Base-by-base conservation (phyloP, 1,284 basidiomycete species). In the Mycena citricolor region DNA sequence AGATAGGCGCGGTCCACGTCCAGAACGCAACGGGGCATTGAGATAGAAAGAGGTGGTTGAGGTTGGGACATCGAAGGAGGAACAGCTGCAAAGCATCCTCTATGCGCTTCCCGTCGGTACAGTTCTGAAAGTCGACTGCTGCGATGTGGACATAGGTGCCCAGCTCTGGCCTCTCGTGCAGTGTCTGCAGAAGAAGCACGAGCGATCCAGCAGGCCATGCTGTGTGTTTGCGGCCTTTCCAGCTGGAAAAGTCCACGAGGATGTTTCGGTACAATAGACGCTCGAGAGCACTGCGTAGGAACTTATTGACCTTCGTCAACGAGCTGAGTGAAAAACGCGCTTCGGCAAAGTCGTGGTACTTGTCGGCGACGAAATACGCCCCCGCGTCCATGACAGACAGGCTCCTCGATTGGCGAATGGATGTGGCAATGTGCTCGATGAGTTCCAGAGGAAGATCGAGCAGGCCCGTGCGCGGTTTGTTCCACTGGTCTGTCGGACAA, bases 21-120 rank as follows among this genome's bases (percentile, higher is more conserved):
- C 60, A 61, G 2, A 61, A 42, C n/a, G 54, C 51, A 12, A 61
- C 44, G 4, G 60, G 60, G 44, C 57, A 60, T 29, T 60, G 60
- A 5, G 56, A 47, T 22, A 61, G 44, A 41, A 55, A 60, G 13
- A 61, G 36, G 8, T 51, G 55, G 32, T 44, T 56, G 26, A 61
- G 45, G 36, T 58, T 56, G 13, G 60, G 56, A 4, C 57, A 51
- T 12, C 39, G 40, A 4, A 12, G 20, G 25, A 61, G 52, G 43
- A 61, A 59, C 11, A 52, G 28, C 30, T 50, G 48, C 32, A 61
- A 41, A 5, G 48, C 57, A 12, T 49, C 31, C 32, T 61, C 58
- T 14, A 60, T 36, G 1, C n/a, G n/a, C n/a, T n/a, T n/a, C n/a
- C n/a, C n/a, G n/a, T n/a, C n/a, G n/a, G n/a, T n/a, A n/a, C n/a